A percentile compares a stretch with the other conserved stretches of the same genome.
Evolutionary conservation across 108 stramenopile genomes (phyloP).

Genomic region (Nitzschia sp.): DNA sequence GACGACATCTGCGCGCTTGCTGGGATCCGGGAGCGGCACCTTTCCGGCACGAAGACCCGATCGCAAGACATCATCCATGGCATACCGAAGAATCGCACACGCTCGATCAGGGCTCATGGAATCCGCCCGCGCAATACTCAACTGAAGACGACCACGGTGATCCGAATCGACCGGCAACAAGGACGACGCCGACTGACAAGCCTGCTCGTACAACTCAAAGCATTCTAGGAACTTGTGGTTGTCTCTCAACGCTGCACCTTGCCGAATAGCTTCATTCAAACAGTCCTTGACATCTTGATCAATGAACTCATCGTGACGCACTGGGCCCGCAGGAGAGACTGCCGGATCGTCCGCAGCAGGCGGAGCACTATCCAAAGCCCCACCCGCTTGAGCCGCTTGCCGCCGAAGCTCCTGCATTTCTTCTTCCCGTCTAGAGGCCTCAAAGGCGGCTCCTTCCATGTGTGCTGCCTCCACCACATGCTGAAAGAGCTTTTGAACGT

Average conservation of each 20-base stretch:
- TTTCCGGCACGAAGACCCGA: conserved; percentile 56
- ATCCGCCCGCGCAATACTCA: conserved; percentile 71
- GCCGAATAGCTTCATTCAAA: conserved; percentile 65
- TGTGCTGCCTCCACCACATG: conserved; percentile 90
- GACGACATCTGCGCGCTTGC: conserved; percentile 77
- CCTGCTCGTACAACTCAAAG: conserved; percentile 64
- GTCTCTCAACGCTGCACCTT: conserved; percentile 47
- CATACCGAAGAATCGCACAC: conserved; percentile 81
- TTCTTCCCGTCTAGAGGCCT: conserved; percentile 60
- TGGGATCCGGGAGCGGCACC: conserved; percentile 42
- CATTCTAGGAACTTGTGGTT: conserved; percentile 54
- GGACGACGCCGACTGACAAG: conserved; percentile 71
- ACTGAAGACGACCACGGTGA: conserved; percentile 81
- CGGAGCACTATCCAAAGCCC: not conserved
- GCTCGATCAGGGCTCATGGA: conserved; percentile 75
- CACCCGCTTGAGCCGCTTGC: conserved; percentile 22
- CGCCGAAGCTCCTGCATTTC: conserved; percentile 51
- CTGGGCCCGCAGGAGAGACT: conserved; percentile 27
- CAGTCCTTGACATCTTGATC: conserved; percentile 88
- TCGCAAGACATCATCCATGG: conserved; percentile 87
- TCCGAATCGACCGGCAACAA: conserved; percentile 89
- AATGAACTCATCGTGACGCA: conserved; percentile 77
- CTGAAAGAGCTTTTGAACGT: conserved; percentile 86
- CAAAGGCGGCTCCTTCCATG: conserved; percentile 91
- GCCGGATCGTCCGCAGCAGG: conserved; percentile 5